phyloP scores from a whole-genome alignment of 371 early-diverging fungal species.

The Fennellomyces sp. region DNA sequence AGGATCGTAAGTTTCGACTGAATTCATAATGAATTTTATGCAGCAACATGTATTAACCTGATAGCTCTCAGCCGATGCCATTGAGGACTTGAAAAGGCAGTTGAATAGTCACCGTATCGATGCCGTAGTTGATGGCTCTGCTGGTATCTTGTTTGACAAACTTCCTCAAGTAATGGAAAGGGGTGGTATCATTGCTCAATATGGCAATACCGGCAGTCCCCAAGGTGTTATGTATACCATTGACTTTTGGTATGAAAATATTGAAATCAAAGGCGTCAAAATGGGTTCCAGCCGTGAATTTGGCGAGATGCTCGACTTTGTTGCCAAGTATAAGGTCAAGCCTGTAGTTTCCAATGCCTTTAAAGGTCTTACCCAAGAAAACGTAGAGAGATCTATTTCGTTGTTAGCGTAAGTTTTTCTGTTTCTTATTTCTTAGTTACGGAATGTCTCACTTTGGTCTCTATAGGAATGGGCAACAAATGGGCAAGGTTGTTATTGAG shows the following conservation, averaged over 20 bases:
- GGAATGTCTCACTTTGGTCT: no score
- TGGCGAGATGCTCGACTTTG: slow-evolving; percentile 61
- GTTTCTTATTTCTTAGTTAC: no score
- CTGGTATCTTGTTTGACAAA: slow-evolving; percentile 51
- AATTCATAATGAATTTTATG: no score
- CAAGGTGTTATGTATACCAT: slow-evolving; percentile 50
- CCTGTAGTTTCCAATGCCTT: slow-evolving; percentile 68
- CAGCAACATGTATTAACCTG: no score
- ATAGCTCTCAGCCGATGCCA: slow-evolving; percentile 67
- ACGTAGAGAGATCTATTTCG: slow-evolving; percentile 44
- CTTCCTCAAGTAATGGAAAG: slow-evolving; percentile 39
- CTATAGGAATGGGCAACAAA: no score
- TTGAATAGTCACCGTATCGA: slow-evolving; percentile 43
- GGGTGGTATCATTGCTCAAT: slow-evolving; percentile 62
- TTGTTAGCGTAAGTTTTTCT: slow-evolving; percentile 2
- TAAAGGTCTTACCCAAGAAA: slow-evolving; percentile 48
- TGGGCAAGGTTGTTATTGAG: no score
- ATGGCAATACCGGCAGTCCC: slow-evolving; percentile 62
- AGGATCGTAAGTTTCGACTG: slow-evolving; percentile 57
- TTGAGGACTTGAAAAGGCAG: slow-evolving; percentile 47
- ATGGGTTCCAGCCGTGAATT: slow-evolving; percentile 74
- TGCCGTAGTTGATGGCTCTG: slow-evolving; percentile 73
- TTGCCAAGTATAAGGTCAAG: slow-evolving; percentile 54
- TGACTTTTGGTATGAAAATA: slow-evolving; percentile 54
- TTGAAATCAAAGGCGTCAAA: slow-evolving; percentile 64